Evolutionary conservation across 805 yeast species (phyloP).

Genomic region (Wickerhamomyces canadensis): DNA sequence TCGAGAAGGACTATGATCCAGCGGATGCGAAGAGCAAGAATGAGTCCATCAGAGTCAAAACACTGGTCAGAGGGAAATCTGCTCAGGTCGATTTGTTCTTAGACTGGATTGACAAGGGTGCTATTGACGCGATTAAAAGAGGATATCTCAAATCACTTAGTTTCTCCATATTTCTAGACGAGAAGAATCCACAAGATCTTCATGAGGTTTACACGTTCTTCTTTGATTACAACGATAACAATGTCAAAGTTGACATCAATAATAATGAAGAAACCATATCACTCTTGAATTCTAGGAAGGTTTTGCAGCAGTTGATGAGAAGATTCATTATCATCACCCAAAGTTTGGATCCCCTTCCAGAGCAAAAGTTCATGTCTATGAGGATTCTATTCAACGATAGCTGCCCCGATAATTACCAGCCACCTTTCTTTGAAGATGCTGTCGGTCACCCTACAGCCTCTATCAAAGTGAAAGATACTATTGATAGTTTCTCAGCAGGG

Average conservation of each 20-base stretch:
- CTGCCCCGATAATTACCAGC: conserved; percentile 45
- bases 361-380: conserved; percentile 40
- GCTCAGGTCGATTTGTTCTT: conserved; percentile 42
- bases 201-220: conserved; percentile 48
- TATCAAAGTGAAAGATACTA: conserved; percentile 19
- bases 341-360: conserved; percentile 45
- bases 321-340: conserved; percentile 50
- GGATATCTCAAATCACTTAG: conserved; percentile 40
- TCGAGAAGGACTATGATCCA: conserved; percentile 22
- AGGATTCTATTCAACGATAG: conserved; percentile 43
- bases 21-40: conserved; percentile 23
- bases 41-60: conserved; percentile 41
- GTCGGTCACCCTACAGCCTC: conserved; percentile 29
- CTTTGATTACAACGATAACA: conserved; percentile 34
- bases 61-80: conserved; percentile 40
- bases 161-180: conserved; percentile 40
- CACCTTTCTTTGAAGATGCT: conserved; percentile 42
- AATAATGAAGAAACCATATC: conserved; percentile 8
- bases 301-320: conserved; percentile 44
- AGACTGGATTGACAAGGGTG: conserved; percentile 50
- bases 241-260: conserved; percentile 23
- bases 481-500: conserved; percentile 23
- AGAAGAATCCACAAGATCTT: conserved; percentile 34
- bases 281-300: conserved; percentile 34
- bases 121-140: conserved; percentile 37